Evolutionary conservation across 1,284 basidiomycete species (phyloP), one percentile per base, ranked within the genome.

Genomic region (Rhodotorula sp.): DNA sequence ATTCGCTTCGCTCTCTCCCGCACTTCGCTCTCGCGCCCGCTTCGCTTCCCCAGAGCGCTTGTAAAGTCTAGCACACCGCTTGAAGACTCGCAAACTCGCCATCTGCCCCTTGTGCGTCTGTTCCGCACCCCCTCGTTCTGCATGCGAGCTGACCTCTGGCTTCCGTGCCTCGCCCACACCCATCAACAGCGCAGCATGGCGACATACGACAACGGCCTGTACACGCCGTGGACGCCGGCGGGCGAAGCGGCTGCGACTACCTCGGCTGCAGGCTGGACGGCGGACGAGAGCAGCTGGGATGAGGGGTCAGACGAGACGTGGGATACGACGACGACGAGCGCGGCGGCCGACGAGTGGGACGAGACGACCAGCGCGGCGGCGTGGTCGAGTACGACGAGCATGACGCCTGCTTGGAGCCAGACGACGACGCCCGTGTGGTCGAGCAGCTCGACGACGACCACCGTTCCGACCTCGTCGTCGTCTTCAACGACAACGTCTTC

Each of bases 191-290:
- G 34, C 34, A 34, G 34, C 34, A 34, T 34, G 34, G 57, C 58
- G 9, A 61, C 62, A 10, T 74, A 72, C 62, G 60, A 74, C 57
- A 61, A 68, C 50, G 73, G 73, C 2, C 61, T 67, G 59, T 74
- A 70, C 57, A 73, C 72, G 0, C 68, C 68, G 0, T 68, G 67
- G 64, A 61, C 55, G 9, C 61, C 62, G 13, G 62, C 57, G 0
- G 53, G 27, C 53, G 52, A 23, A 16, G 19, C 61, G 14, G n/a
- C 61, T 10, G 42, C 42, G 13, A 21, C 48, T 8, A 45, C 41
- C 16, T 21, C 50, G 21, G 16, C 50, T 9, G 42, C 57, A 3
- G 57, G n/a, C 7, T 58, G 57, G 57, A 21, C 54, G 13, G 54
- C 54, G 17, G 45, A n/a, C 41, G 52, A 10, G 12, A 12, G 13